Conservation (phyloP, 768 basidiomycete species). For the Amylocystis lapponica region DNA sequence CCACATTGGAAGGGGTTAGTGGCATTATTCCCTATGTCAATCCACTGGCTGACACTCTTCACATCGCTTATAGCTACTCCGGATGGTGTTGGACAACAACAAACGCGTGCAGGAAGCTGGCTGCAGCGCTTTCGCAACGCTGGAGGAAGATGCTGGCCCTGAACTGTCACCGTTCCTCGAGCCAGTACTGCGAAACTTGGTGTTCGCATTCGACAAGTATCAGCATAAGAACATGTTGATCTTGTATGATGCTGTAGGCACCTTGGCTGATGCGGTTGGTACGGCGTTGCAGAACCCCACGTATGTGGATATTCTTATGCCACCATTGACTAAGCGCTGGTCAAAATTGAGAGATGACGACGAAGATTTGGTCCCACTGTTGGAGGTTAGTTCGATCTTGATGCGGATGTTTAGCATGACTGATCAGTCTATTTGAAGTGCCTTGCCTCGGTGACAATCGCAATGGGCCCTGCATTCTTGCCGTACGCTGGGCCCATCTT, state of each 20-base stretch:
- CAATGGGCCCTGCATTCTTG: constrained; percentile 84
- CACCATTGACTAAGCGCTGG: constrained; percentile 88
- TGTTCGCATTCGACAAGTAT: constrained; percentile 95
- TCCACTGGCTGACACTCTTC: constrained; percentile 4
- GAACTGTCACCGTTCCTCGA: constrained; percentile 92
- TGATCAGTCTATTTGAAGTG: constrained; percentile 60
- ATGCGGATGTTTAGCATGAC: background rate
- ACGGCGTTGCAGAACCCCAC: constrained; percentile 76
- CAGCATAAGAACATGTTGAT: constrained; percentile 99
- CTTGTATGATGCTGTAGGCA: constrained; percentile 97
- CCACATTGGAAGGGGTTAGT: constrained; percentile 95
- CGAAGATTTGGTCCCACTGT: constrained; percentile 86
- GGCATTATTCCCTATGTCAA: too few species aligned
- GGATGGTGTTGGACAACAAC: constrained; percentile 97
- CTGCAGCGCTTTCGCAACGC: constrained; percentile 96
- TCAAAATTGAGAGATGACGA: constrained; percentile 86
- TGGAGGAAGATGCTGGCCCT: constrained; percentile 93
- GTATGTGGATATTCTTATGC: constrained; percentile 95
- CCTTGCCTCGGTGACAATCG: constrained; percentile 94
- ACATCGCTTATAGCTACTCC: constrained; percentile 65
- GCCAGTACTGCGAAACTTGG: constrained; percentile 90
- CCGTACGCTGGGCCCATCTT: constrained; percentile 90
- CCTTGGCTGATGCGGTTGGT: constrained; percentile 94
- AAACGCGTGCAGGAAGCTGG: constrained; percentile 99
- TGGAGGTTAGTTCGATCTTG: constrained; percentile 61